phyloP scores from a whole-genome alignment of 202 grass and related monocot species.

The Saccharum hybrid region DNA sequence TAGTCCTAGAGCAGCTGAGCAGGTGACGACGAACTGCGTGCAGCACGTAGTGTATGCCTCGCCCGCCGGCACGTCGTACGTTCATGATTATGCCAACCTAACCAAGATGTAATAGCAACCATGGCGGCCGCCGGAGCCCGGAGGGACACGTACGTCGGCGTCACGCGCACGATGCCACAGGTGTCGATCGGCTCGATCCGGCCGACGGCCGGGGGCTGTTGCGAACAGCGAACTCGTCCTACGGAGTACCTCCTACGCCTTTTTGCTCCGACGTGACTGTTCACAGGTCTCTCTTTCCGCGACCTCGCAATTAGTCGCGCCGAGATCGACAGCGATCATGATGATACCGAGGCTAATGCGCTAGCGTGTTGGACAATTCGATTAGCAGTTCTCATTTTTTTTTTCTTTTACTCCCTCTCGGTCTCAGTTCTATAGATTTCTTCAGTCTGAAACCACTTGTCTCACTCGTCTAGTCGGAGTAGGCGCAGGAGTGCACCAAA shows the following conservation, averaged over 20 bases:
- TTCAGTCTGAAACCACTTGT: too few relatives aligned
- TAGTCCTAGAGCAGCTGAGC: too few relatives aligned
- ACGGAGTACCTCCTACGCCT: background rate
- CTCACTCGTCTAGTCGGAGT: too few relatives aligned
- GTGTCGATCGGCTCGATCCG: background rate
- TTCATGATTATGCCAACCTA: background rate
- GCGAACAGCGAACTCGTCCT: background rate
- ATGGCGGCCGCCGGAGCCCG: background rate
- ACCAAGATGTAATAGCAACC: background rate
- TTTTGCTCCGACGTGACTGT: background rate
- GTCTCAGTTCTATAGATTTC: too few relatives aligned
- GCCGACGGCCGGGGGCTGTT: background rate
- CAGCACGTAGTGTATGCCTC: background rate
- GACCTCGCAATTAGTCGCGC: constrained; percentile 18
- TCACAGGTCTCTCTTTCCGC: background rate
- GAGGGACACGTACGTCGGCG: background rate
- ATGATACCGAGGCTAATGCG: background rate
- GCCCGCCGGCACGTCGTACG: background rate
- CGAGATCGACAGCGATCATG: too few relatives aligned
- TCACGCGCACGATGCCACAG: background rate
- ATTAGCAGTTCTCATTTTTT: too few relatives aligned
- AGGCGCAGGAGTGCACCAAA: background rate
- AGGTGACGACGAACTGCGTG: background rate
- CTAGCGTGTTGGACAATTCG: background rate
- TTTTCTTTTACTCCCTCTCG: too few relatives aligned